phyloP scores from a whole-genome alignment of 2,329 filamentous ascomycete species.

The Alternaria angustiovoidea region DNA sequence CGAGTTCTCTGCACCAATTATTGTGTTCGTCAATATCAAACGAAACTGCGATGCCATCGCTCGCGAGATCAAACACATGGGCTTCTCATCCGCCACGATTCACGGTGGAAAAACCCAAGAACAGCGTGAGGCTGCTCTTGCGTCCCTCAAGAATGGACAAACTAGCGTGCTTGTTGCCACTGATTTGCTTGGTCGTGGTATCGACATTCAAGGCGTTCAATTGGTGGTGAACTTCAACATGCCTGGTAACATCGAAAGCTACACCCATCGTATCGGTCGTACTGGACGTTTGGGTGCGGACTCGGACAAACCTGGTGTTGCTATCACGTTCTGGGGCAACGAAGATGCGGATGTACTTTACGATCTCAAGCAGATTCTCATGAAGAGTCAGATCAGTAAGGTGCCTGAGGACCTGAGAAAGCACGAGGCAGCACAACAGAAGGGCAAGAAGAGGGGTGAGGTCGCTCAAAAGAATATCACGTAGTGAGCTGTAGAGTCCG shows the following conservation, averaged over 20 bases:
- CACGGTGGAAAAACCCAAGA: conserved; percentile 98
- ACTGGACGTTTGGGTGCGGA: conserved; percentile 84
- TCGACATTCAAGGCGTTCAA: conserved; percentile 92
- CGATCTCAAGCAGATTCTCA: conserved; percentile 94
- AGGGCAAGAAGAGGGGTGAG: conserved; percentile 56
- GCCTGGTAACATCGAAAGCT: conserved; percentile 89
- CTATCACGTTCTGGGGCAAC: conserved; percentile 91
- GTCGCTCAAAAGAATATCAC: conserved; percentile 24
- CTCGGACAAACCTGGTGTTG: conserved; percentile 93
- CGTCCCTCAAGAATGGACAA: conserved; percentile 79
- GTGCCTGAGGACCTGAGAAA: conserved; percentile 90
- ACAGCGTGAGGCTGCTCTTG: conserved; percentile 91
- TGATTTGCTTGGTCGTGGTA: conserved; percentile 94
- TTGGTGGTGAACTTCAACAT: conserved; percentile 99
- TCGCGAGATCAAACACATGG: conserved; percentile 92
- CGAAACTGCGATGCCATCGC: conserved; percentile 97
- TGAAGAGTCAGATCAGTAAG: conserved; percentile 85
- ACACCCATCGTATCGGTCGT: conserved; percentile 95
- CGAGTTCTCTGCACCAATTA: conserved; percentile 88
- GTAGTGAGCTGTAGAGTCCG: background rate
- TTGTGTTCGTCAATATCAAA: conserved; percentile 99
- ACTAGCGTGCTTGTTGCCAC: conserved; percentile 94
- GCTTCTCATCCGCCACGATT: conserved; percentile 86
- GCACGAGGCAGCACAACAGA: conserved; percentile 91
- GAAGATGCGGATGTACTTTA: conserved; percentile 93